phyloP scores from a whole-genome alignment of 345 rosid genomes.

The Punica granatum region DNA sequence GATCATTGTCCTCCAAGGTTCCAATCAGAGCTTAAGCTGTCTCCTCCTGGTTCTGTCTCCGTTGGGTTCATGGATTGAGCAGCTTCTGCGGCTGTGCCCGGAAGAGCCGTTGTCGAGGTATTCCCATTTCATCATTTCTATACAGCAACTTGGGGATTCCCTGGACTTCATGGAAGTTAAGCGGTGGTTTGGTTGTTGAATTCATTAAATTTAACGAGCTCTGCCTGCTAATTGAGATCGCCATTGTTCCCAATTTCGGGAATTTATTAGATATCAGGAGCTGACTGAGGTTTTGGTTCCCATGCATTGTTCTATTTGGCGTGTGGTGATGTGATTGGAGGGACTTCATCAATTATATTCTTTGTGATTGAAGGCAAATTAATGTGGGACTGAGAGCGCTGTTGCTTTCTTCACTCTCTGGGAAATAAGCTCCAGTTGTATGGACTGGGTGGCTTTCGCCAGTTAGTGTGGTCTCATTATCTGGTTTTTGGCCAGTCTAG shows the following conservation, averaged over 20 bases:
- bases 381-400: not conserved
- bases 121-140: too few species aligned
- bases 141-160: not conserved
- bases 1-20: constrained; percentile 17
- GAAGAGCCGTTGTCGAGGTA: constrained; percentile 1
- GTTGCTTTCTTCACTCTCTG: not conserved
- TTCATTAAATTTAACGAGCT: not conserved
- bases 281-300: not conserved
- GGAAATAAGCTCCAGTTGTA: not conserved
- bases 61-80: not conserved
- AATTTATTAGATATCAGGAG: not conserved
- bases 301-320: constrained; percentile 14
- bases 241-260: not conserved
- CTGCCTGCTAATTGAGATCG: not conserved
- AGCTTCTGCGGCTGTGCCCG: not conserved
- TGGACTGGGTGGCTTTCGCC: not conserved
- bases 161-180: not conserved
- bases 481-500: not conserved
- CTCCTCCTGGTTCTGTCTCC: not conserved
- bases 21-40: not conserved
- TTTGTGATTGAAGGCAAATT: not conserved
- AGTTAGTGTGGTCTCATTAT: not conserved
- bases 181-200: not conserved
- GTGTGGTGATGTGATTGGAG: constrained; percentile 14
- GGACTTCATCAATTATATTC: constrained; percentile 7